Evolutionary conservation across 495 filamentous ascomycete genomes (phyloP).

Genomic region (Amniculicola lignicola): DNA sequence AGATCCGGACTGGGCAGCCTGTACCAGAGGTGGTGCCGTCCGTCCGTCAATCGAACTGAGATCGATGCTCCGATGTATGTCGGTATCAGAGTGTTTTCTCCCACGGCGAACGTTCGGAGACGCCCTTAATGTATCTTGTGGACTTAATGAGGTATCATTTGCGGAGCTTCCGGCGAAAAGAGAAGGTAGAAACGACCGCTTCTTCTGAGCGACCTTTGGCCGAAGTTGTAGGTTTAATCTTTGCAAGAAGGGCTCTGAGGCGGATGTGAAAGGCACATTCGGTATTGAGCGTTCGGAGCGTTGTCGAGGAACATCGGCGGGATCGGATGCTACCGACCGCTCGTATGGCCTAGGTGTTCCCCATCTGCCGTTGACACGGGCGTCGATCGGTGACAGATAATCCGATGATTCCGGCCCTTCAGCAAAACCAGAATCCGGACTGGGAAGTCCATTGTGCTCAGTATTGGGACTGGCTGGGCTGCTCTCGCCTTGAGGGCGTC

Average conservation of each 20-base stretch:
- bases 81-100: constrained; percentile 17
- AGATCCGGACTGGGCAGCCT: constrained; percentile 45
- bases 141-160: constrained; percentile 25
- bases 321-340: neutral
- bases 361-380: neutral
- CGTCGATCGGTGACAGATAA: neutral
- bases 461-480: neutral
- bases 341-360: constrained; percentile 2
- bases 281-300: neutral
- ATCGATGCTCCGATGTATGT: constrained; percentile 46
- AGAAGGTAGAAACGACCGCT: constrained; percentile 5
- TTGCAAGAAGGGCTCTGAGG: neutral
- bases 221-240: neutral
- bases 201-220: constrained; percentile 1
- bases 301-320: neutral
- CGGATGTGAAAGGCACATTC: neutral
- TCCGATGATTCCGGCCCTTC: constrained; percentile 4
- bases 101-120: neutral
- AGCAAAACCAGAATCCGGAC: neutral
- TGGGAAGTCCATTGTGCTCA: neutral
- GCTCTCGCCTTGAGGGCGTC: neutral
- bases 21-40: constrained; percentile 44
- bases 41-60: constrained; percentile 39
- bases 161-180: constrained; percentile 8
- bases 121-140: constrained; percentile 12